Evolutionary conservation across 2,329 filamentous ascomycete species (phyloP), one percentile per base, ranked within the genome.

Genomic region (Cladosporium sp.): DNA sequence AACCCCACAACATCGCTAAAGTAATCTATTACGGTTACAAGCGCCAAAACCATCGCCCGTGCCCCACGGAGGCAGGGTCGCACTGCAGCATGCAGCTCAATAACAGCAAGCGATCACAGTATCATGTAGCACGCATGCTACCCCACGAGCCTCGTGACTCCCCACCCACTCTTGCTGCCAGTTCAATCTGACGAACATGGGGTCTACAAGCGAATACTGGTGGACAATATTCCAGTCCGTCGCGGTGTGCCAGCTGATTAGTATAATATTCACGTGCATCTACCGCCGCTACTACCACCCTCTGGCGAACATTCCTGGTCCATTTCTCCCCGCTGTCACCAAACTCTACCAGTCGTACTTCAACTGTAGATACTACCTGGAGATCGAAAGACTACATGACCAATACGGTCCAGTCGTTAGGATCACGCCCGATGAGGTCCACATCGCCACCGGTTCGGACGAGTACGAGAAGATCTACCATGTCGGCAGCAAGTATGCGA

Each of bases 201-300:
- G 8, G n/a, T 12, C 6, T 1, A 8, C 8, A 58, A 26, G 54
- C 21, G 30, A 38, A n/a, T 12, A 24, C n/a, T 0, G 15, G 15
- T 54, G 14, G 51, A 18, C 14, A 5, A 1, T 54, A 1, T 54
- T 59, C 11, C 1, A 14, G 6, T 59, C 8, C 36, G 11, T 14
- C 55, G 21, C 30, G 4, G 32, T 34, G 32, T 34, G 10, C 3
- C 32, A 34, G 32, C 34, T 59, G 21, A 21, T 26, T 18, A 21
- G 15, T 0, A 59, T 41, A 14, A n/a, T 5, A 3, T n/a, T 10
- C 2, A 59, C 34, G 8, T 59, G 36, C 36, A n/a, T 77, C 65
- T 79, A 80, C 68, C 74, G 78, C 55, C 68, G 79, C 15, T 77
- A 75, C 34, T 69, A 78, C 21, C 78, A 80, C 66, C 78, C 78